Evolutionary conservation across 768 basidiomycete genomes (phyloP), one percentile per base, ranked within the genome.

Genomic region (Termitomyces eurrhizus): DNA sequence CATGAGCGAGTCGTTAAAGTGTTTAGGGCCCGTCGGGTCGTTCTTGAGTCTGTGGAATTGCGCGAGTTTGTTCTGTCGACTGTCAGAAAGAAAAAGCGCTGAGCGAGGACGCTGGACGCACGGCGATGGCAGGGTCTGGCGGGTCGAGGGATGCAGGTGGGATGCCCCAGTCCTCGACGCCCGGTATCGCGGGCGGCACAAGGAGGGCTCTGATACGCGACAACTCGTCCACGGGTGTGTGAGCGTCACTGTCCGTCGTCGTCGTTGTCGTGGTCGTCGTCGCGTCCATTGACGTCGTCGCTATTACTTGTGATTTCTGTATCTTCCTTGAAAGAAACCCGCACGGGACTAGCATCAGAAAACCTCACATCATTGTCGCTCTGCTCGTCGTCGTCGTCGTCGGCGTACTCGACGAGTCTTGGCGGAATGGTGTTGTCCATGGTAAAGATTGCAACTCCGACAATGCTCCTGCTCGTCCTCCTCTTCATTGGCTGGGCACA

Each of bases 1-100:
- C 87, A 98, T 93, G 45, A 99, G 82, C 1, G 92, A 92, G 72
- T 97, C 94, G 72, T 98, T 99, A 77, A 97, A 98, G 72, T 97
- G 95, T 65, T 88, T 87, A 1, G 90, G 89, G 66, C 83, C 81
- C 1, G 62, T 61, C 11, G 83, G 69, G 66, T 87, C 81, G 33
- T 77, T 73, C 71, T 94, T 93, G 51, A 98, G 80, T 0, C 79
- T 68, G 58, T 88, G 82, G 67, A 97, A 98, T 55, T 90, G 86
- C 0, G 82, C 75, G 26, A 97, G 81, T 72, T 97, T 98, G 0
- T 85, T 78, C 95, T 96, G 36, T 42, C 16, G 35, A 35, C 35
- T 29, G 29, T 29, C 35, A 7, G 35, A 8, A 11, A 35, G 35
- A 35, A 35, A 4, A 35, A 35, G 35, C 35, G 35, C 35, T 35